Evolutionary conservation across 2,329 filamentous ascomycete genomes (phyloP).

Genomic region (Paracamarosporium sp.): DNA sequence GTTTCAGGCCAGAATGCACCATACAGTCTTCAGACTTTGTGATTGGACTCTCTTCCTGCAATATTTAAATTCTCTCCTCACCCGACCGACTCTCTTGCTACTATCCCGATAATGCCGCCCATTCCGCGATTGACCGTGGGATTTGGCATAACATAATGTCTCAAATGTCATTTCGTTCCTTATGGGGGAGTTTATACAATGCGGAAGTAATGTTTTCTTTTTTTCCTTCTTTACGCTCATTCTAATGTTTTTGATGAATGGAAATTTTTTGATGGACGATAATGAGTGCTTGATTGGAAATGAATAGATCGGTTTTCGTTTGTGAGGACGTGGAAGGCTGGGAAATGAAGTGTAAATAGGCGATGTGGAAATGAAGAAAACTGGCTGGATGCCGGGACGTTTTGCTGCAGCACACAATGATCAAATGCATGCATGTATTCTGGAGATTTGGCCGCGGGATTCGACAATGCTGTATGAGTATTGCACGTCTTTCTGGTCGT

Average conservation of each 20-base stretch:
- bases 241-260: conserved; percentile 3
- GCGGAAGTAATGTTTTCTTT: conserved; percentile 19
- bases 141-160: conserved; percentile 20
- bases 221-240: conserved; percentile 22
- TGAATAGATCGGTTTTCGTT: conserved; percentile 4
- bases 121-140: conserved; percentile 11
- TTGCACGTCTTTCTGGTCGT: too few species aligned
- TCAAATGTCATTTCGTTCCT: conserved; percentile 19
- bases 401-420: background rate
- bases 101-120: background rate
- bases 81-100: background rate
- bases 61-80: conserved; percentile 4
- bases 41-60: background rate
- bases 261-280: conserved; percentile 1
- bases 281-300: background rate
- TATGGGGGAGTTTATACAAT: background rate
- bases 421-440: background rate
- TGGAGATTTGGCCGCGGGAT: background rate
- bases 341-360: conserved; percentile 3
- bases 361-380: background rate
- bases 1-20: background rate
- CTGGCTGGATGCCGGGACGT: background rate
- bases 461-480: too few species aligned
- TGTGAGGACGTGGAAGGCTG: background rate
- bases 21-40: background rate